Evolutionary conservation across 2,329 filamentous ascomycete genomes (phyloP), one percentile per base, ranked within the genome.

Genomic region (Colletotrichum sp.): DNA sequence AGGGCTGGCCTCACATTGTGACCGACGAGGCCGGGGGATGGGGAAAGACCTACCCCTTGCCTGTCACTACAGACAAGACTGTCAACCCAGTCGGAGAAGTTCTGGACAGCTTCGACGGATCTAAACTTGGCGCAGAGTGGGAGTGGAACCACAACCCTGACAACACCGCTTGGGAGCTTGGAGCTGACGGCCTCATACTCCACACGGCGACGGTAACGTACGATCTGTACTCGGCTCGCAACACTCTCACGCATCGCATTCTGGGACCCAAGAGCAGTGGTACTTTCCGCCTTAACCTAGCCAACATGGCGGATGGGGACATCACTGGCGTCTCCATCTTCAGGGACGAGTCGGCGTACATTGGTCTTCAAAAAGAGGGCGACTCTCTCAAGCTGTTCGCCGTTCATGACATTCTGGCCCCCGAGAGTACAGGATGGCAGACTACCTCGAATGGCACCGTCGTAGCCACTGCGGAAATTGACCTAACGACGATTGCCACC

Each of bases 71-170:
- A 7, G 24, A 57, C 1, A 75, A 75, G 49, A 75, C 26, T 8
- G 49, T 75, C 8, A 18, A 15, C 64, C 76, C 28, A 65, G 78
- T 12, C 78, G 78, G 78, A 18, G 73, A 63, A 6, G 57, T 44
- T 15, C 10, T 28, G 5, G 77, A 78, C 3, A 28, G 5, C n/a
- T 81, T 80, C 15, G 55, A 76, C 0, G 87, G 87, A 1, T 77
- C 82, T 0, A 76, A 80, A 1, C 82, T 92, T 1, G 80, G 84
- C 10, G 83, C 85, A 0, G 82, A 87, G 21, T 92, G 89, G 89
- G 90, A 92, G 80, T 92, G 90, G 89, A 92, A 92, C 79, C 90
- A 92, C 78, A 92, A 92, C 79, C 90, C 90, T 0, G 89, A 92
- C 76, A 86, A 82, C 16, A 82, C 79, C 5, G 88, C 86, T 30